Base-by-base conservation (phyloP, 2,329 filamentous ascomycete species). In the Nemania serpens region DNA sequence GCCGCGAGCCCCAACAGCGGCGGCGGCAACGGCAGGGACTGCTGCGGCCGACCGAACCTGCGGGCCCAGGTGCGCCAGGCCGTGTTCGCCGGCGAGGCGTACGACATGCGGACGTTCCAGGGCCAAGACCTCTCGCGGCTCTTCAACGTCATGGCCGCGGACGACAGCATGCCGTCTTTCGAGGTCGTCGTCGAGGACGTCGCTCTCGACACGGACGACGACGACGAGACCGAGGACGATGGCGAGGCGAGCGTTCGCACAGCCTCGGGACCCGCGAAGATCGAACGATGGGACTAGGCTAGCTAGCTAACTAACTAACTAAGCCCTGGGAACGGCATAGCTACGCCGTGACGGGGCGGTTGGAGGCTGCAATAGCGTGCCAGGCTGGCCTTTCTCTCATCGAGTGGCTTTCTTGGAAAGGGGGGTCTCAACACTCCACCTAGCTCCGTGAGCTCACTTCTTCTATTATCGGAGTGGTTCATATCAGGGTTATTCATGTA, bases 61-160 rank as follows among this genome's bases (percentile, higher is more conserved):
- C 22, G 41, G 18, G 61, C 61, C n/a, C 57, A 55, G 17, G 57
- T 63, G 48, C 54, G 49, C 37, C 53, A 51, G 34, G 57, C 45
- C 29, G 13, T 57, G n/a, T 39, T 63, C 25, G 43, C 15, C 7
- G 53, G 49, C 45, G 61, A 61, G 45, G 17, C 39, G 29, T 61
- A 61, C 45, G 61, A 63, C 39, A 45, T 63, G 41, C 48, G 58
- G n/a, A 39, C 48, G 9, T 51, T 61, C 53, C 39, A 46, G n/a
- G 53, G 17, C 36, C 36, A 53, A 12, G 53, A 61, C 39, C 61
- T 63, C 13, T 3, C 57, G 20, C 22, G 49, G 9, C n/a, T 63
- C 20, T 60, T 63, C 49, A 36, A 53, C 13, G 54, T 17, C 29
- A 60, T 55, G 57, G 33, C 45, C 13, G 43, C 48, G 10, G 43